phyloP scores from a whole-genome alignment of 2,329 filamentous ascomycete species.

The Sporothrix curviconia region DNA sequence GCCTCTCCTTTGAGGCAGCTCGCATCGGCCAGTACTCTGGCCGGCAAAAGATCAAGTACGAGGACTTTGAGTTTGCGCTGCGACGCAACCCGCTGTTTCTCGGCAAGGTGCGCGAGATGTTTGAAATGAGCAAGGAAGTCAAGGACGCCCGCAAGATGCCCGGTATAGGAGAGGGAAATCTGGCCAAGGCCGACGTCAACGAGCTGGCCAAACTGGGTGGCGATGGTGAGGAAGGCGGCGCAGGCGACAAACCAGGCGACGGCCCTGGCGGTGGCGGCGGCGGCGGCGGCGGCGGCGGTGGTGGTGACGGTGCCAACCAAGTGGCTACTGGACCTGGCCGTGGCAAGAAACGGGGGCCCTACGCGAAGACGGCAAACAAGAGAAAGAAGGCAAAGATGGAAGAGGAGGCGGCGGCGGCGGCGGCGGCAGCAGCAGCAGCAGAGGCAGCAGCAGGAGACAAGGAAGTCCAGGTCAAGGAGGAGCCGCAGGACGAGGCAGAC shows the following conservation, averaged over 20 bases:
- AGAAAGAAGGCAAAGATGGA: slow-evolving; percentile 12
- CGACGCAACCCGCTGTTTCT: slow-evolving; percentile 78
- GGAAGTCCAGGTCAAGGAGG: background rate
- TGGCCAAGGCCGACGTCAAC: slow-evolving; percentile 24
- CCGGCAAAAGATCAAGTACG: slow-evolving; percentile 94
- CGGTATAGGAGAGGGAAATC: slow-evolving; percentile 53
- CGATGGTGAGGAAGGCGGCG: slow-evolving; percentile 11
- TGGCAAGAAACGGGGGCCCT: slow-evolving; percentile 7
- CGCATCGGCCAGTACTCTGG: slow-evolving; percentile 78
- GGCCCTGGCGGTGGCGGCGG: slow-evolving; percentile 21
- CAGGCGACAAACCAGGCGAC: slow-evolving; percentile 4
- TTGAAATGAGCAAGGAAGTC: slow-evolving; percentile 81
- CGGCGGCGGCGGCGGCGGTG: slow-evolving; percentile 5
- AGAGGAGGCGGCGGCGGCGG: background rate
- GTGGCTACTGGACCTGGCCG: too few relatives aligned
- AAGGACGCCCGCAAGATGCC: slow-evolving; percentile 75
- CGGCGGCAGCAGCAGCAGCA: background rate
- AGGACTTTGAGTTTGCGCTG: slow-evolving; percentile 94
- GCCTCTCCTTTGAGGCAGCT: slow-evolving; percentile 84
- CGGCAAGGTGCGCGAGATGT: slow-evolving; percentile 81
- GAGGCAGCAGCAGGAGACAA: background rate
- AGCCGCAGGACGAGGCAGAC: background rate
- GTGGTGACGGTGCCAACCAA: too few relatives aligned
- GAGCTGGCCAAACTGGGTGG: slow-evolving; percentile 21
- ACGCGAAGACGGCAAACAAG: background rate